Percentiles rank a stretch among this genome's conserved stretches.
Conservation (phyloP, 208 protist species). For the Wallacemonas sp. region DNA sequence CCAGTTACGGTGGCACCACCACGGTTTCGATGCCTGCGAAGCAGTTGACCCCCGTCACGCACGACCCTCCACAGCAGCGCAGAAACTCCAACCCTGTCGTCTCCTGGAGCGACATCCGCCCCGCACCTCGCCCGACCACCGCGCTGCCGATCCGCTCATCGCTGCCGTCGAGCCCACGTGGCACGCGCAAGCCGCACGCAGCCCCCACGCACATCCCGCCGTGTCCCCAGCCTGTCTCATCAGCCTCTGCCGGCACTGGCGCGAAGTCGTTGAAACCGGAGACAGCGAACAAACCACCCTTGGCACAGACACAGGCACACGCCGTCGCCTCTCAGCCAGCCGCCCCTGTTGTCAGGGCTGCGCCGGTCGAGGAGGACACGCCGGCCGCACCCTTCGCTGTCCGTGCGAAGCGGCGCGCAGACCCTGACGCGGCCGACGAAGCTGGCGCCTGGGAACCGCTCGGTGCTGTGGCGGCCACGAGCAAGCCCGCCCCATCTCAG, state of each 20-base stretch:
- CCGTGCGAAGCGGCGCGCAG: slow-evolving; percentile 15
- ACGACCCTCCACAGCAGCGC: neutral
- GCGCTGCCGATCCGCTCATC: neutral
- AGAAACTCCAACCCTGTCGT: neutral
- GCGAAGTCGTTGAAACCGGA: no score
- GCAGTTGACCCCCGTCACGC: neutral
- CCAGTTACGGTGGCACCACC: slow-evolving; percentile 10
- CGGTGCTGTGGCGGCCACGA: neutral
- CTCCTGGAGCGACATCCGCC: slow-evolving; percentile 6
- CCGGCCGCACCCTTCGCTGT: slow-evolving; percentile 17
- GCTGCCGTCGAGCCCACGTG: neutral
- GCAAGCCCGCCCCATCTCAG: no score
- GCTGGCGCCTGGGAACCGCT: neutral
- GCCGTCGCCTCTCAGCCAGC: neutral
- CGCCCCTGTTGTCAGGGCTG: neutral
- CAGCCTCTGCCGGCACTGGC: no score
- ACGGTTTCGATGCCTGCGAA: slow-evolving; percentile 1
- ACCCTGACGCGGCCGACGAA: neutral
- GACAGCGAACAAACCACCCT: no score
- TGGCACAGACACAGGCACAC: no score
- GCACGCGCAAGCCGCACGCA: neutral
- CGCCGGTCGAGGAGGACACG: slow-evolving; percentile 6
- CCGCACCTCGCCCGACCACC: neutral
- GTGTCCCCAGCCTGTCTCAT: no score
- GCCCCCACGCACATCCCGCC: no score